These are phyloP conservation scores for Lentinula boryana DNA, from an alignment of 768 basidiomycete genomes.

Conservation along the genomic window DNA sequence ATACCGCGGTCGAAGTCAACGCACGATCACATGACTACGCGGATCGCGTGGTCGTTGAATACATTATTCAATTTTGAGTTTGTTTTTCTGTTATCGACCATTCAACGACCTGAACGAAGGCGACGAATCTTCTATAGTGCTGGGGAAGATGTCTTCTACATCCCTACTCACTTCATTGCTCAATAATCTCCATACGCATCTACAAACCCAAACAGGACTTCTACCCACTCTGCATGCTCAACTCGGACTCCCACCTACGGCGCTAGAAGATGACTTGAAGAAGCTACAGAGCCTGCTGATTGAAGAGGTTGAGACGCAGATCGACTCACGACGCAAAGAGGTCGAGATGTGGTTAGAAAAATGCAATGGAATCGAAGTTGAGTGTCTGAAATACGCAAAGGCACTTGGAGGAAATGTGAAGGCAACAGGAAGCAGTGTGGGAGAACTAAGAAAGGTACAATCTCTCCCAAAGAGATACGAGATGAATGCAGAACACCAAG, in stretches of 20 bases:
- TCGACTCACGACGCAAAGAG: constrained; percentile 63
- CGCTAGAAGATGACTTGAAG: constrained; percentile 76
- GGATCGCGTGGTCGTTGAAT: neutral
- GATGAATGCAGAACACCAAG: constrained; percentile 62
- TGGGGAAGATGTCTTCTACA: constrained; percentile 18
- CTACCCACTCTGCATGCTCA: constrained; percentile 79
- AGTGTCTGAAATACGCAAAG: constrained; percentile 59
- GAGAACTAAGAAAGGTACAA: constrained; percentile 66
- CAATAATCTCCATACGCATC: constrained; percentile 69
- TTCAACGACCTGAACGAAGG: neutral
- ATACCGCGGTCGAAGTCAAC: neutral
- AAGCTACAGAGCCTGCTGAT: constrained; percentile 70
- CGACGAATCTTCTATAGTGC: neutral
- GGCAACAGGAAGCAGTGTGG: constrained; percentile 55
- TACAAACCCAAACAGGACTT: constrained; percentile 76
- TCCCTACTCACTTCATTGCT: constrained; percentile 58
- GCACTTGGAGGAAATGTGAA: constrained; percentile 72
- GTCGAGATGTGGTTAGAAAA: constrained; percentile 69
- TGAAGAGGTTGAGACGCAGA: constrained; percentile 68
- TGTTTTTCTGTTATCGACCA: neutral
- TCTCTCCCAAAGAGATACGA: constrained; percentile 71
- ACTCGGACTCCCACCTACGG: constrained; percentile 74
- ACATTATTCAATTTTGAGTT: neutral
- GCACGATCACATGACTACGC: neutral
- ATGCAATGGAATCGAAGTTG: constrained; percentile 55